Percentiles rank a stretch among this genome's conserved stretches.
phyloP scores from a whole-genome alignment of 139 green algal species.

The Chlorella sp. region DNA sequence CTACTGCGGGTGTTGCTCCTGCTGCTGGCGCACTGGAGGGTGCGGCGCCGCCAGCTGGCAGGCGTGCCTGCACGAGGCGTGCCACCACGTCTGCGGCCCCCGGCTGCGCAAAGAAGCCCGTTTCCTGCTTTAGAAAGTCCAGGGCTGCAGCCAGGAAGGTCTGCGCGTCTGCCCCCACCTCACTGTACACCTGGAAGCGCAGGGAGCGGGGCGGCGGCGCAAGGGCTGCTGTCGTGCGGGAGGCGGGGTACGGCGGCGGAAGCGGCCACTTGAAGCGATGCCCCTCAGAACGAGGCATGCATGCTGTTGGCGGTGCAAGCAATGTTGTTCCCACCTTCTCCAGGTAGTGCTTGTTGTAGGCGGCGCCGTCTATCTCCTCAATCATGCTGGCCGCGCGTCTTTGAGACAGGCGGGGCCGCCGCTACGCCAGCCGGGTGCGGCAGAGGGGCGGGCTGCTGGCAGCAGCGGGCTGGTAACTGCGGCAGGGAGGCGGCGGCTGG shows the following conservation, averaged over 20 bases:
- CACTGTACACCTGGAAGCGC: not conserved
- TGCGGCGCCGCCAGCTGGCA: not conserved
- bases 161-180: conserved; percentile 1
- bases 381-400: not conserved
- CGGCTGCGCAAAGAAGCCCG: not conserved
- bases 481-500: no score
- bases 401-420: no score
- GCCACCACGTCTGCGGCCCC: not conserved
- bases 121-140: conserved; percentile 13
- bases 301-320: no score
- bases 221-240: no score
- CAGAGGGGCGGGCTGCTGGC: no score
- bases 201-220: not conserved
- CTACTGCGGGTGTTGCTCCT: not conserved
- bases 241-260: no score
- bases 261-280: no score
- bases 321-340: not conserved
- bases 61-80: not conserved
- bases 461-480: no score
- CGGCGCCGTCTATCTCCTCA: conserved; percentile 29
- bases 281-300: no score
- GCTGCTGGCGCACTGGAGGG: no score
- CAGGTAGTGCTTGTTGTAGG: conserved; percentile 36
- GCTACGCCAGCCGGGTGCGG: no score
- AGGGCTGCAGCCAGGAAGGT: conserved; percentile 31